These are phyloP conservation scores for Populus alba DNA, from an alignment of 345 rosid species.

Conservation along the genomic window DNA sequence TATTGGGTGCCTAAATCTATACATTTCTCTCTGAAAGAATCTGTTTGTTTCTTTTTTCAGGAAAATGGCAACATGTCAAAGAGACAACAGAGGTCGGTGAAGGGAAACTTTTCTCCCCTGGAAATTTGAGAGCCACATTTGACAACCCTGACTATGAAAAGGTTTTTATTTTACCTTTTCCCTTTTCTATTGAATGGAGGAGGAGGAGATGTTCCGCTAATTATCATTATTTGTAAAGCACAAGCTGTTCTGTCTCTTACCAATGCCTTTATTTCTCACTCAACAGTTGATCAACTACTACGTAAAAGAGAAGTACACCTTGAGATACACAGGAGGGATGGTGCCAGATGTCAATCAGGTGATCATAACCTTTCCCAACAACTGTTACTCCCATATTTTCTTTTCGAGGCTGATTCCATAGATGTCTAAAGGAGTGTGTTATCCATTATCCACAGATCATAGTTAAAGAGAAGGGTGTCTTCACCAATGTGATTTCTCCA, in stretches of 20 bases:
- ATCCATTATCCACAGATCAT: conserved; percentile 49
- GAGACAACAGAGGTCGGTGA: conserved; percentile 81
- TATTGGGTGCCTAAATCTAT: neutral
- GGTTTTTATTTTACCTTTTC: conserved; percentile 30
- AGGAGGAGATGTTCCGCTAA: neutral
- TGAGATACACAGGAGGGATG: conserved; percentile 99
- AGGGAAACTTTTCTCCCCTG: conserved; percentile 94
- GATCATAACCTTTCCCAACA: neutral
- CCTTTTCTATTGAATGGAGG: neutral
- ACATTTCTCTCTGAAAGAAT: neutral
- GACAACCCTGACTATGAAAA: conserved; percentile 83
- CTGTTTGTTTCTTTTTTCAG: conserved; percentile 35
- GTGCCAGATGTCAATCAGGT: conserved; percentile 98
- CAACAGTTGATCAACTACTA: conserved; percentile 80
- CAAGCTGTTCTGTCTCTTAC: neutral
- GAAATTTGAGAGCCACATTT: conserved; percentile 91
- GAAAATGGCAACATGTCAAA: conserved; percentile 96
- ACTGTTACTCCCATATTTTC: neutral
- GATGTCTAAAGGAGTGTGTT: neutral
- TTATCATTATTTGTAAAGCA: neutral
- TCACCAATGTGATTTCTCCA: conserved; percentile 88
- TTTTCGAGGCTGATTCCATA: neutral
- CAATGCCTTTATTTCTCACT: neutral
- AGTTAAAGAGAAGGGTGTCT: conserved; percentile 92
- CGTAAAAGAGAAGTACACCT: conserved; percentile 86